Base-by-base conservation (phyloP, 768 basidiomycete genomes). In the Tricholoma matsutake region DNA sequence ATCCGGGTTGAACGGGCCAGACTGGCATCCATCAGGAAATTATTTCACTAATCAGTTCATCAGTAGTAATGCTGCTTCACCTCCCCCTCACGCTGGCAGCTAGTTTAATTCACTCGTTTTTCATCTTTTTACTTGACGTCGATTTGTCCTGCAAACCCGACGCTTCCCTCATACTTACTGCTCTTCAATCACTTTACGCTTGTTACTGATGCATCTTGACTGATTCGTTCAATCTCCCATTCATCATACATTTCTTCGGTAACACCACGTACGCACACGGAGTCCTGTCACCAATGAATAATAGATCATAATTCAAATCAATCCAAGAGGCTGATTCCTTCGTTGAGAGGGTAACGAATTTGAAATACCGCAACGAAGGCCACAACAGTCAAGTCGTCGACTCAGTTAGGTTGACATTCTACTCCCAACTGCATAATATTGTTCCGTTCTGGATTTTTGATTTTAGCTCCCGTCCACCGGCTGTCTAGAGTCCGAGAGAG, bases 31-130 rank as follows among this genome's bases (percentile, higher is more conserved):
- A 10, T 63, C 79, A 34, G 68, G 75, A 2, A 69, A 72, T 25
- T 85, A 82, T 66, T 85, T 81, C 67, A 58, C 64, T 31, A 76
- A 73, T 47, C 73, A 79, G 41, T 86, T 83, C 64, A 65, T 81
- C 57, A 75, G 76, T 41, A 81, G 75, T 61, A 79, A 81, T 53
- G 72, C 85, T 43, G 78, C 85, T 16, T 80, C 85, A n/a, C 78
- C 86, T 54, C 72, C 74, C 16, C 71, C 77, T 51, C 77, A 79
- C 64, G 63, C 75, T 31, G 73, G 75, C 29, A 69, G 73, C 53
- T 69, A 68, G 61, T 28, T 63, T 59, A 25, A 28, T n/a, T 20
- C 56, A 22, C 20, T 58, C 54, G 14, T 31, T 51, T 53, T 54
- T 28, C n/a, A 9, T 32, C 18, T 14, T 61, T 35, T 56, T 22